Conservation (phyloP, 140 eudicot genomes). For the Stevia rebaudiana region DNA sequence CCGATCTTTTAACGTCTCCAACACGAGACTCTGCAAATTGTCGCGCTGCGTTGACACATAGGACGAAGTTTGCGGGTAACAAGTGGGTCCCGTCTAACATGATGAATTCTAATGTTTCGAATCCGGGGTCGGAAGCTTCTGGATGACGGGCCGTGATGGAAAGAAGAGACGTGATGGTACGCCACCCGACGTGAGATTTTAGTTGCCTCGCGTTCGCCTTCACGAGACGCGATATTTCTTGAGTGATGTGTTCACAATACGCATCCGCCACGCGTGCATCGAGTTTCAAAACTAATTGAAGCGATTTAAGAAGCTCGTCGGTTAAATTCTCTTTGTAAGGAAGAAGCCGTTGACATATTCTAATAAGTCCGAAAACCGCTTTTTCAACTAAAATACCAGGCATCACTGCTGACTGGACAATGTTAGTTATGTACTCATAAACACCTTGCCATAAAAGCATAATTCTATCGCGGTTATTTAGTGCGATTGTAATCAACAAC, state of each 20-base stretch:
- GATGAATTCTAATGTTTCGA: conserved; percentile 61
- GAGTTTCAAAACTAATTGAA: conserved; percentile 66
- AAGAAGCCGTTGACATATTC: conserved; percentile 77
- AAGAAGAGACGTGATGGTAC: conserved; percentile 62
- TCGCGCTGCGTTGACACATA: conserved; percentile 67
- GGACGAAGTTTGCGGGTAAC: conserved; percentile 54
- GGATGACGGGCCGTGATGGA: conserved; percentile 84
- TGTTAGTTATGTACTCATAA: conserved; percentile 66
- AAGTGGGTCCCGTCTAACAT: conserved; percentile 76
- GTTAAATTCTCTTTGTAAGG: conserved; percentile 85
- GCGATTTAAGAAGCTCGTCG: conserved; percentile 73
- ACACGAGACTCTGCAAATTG: conserved; percentile 90
- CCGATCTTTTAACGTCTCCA: conserved; percentile 52
- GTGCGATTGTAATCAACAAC: conserved; percentile 68
- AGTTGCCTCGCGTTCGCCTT: conserved; percentile 76
- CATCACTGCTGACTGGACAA: conserved; percentile 83
- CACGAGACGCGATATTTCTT: conserved; percentile 68
- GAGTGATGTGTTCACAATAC: conserved; percentile 83
- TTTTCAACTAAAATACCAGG: conserved; percentile 86
- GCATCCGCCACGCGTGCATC: conserved; percentile 92
- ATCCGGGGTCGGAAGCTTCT: conserved; percentile 87
- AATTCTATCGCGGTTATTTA: conserved; percentile 76
- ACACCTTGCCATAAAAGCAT: conserved; percentile 89
- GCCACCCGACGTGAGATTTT: conserved; percentile 76
- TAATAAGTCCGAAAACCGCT: conserved; percentile 81